Evolutionary conservation across 768 basidiomycete species (phyloP).

Genomic region (Phlebiopsis gigantea): DNA sequence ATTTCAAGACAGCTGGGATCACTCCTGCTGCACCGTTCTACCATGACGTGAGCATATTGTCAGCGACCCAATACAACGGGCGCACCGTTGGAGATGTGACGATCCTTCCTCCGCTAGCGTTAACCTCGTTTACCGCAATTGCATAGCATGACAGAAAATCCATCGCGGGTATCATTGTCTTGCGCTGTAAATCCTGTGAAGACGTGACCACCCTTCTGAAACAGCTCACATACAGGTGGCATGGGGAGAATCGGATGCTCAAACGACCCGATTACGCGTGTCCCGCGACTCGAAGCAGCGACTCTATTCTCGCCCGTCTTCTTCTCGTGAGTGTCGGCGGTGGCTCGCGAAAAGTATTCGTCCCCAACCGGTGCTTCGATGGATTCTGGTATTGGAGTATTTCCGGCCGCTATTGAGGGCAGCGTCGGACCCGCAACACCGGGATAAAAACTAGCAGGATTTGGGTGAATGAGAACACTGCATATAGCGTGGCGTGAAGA

Average conservation of each 20-base stretch:
- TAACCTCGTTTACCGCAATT: slow-evolving; percentile 93
- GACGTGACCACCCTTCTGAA: neutral
- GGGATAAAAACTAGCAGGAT: slow-evolving; percentile 42
- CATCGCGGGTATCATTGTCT: slow-evolving; percentile 86
- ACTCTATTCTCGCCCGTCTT: neutral
- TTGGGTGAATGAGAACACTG: neutral
- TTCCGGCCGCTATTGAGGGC: slow-evolving; percentile 30
- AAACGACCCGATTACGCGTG: slow-evolving; percentile 65
- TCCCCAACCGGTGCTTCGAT: slow-evolving; percentile 18
- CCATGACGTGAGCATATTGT: neutral
- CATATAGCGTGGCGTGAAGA: neutral
- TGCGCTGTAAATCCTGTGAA: slow-evolving; percentile 43
- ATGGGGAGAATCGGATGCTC: slow-evolving; percentile 77
- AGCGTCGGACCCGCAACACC: slow-evolving; percentile 34
- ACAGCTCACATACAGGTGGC: slow-evolving; percentile 59
- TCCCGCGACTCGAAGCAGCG: slow-evolving; percentile 20
- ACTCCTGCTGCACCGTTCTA: slow-evolving; percentile 87
- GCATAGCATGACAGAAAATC: slow-evolving; percentile 94
- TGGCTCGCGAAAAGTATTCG: slow-evolving; percentile 1
- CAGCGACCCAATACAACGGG: neutral
- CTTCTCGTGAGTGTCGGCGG: neutral
- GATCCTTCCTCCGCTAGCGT: slow-evolving; percentile 88
- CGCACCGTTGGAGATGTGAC: slow-evolving; percentile 79
- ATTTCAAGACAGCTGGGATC: slow-evolving; percentile 89
- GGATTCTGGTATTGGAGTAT: slow-evolving; percentile 16